These are phyloP conservation scores for Amanita rimosa DNA, from an alignment of 768 basidiomycete genomes.

Conservation along the genomic window DNA sequence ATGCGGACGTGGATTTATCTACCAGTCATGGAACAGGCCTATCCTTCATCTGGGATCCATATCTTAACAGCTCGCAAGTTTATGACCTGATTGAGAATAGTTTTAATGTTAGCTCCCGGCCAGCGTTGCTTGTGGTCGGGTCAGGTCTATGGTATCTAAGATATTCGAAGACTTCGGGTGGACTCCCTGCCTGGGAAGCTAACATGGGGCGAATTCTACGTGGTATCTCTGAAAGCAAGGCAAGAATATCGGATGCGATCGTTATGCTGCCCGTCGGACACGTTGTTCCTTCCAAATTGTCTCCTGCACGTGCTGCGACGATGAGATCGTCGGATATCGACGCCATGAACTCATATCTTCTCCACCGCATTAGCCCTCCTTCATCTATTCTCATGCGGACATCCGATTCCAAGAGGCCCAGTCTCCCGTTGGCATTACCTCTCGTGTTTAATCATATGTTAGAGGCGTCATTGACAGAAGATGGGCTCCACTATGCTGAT, in stretches of 20 bases:
- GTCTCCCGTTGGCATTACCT: slow-evolving; percentile 45
- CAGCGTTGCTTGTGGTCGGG: slow-evolving; percentile 71
- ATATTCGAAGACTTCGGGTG: slow-evolving; percentile 59
- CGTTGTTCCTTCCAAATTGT: slow-evolving; percentile 55
- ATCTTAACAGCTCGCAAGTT: slow-evolving; percentile 58
- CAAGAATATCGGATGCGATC: slow-evolving; percentile 54
- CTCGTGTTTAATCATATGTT: slow-evolving; percentile 76
- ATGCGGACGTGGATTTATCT: slow-evolving; percentile 46
- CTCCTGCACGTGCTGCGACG: slow-evolving; percentile 47
- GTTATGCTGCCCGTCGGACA: slow-evolving; percentile 73
- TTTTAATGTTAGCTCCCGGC: slow-evolving; percentile 13
- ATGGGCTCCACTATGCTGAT: slow-evolving; percentile 76
- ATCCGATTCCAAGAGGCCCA: slow-evolving; percentile 11
- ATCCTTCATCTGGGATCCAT: slow-evolving; percentile 80
- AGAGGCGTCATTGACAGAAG: slow-evolving; percentile 61
- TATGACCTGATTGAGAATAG: slow-evolving; percentile 25
- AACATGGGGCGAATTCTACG: slow-evolving; percentile 60
- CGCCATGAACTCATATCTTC: slow-evolving; percentile 84
- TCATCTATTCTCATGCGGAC: slow-evolving; percentile 15
- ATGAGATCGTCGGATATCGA: slow-evolving; percentile 76
- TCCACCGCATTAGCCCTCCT: slow-evolving; percentile 46
- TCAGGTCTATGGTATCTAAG: slow-evolving; percentile 87
- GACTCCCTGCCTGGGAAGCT: slow-evolving; percentile 67
- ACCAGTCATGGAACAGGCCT: slow-evolving; percentile 36
- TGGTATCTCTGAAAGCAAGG: slow-evolving; percentile 23